Evolutionary conservation across 2,329 filamentous ascomycete genomes (phyloP).

Genomic region (Periconia sp.): DNA sequence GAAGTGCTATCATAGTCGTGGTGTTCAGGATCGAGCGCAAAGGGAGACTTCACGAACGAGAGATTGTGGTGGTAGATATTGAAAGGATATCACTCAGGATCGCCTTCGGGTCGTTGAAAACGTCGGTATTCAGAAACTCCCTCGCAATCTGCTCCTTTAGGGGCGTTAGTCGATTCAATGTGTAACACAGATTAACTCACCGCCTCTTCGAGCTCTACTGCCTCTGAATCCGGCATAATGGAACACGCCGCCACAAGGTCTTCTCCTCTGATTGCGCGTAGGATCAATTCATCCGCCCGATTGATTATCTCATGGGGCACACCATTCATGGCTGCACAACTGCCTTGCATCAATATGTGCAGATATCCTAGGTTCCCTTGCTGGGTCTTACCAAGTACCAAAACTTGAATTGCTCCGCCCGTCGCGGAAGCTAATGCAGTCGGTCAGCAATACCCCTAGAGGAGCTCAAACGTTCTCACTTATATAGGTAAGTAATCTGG

Average conservation of each 20-base stretch:
- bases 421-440: constrained; percentile 51
- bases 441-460: constrained; percentile 22
- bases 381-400: constrained; percentile 66
- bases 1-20: too few species aligned
- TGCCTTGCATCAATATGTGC: constrained; percentile 31
- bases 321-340: constrained; percentile 86
- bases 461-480: constrained; percentile 35
- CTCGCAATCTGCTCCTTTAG: constrained; percentile 50
- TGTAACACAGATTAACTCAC: constrained; percentile 46
- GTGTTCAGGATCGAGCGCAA: too few species aligned
- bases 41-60: constrained; percentile 10
- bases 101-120: constrained; percentile 40
- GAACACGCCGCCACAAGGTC: constrained; percentile 78
- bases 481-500: constrained; percentile 78
- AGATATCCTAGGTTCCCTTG: too few species aligned
- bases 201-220: constrained; percentile 70
- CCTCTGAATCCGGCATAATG: constrained; percentile 68
- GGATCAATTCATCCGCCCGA: constrained; percentile 75
- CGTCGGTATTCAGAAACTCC: constrained; percentile 49
- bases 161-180: constrained; percentile 12
- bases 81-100: constrained; percentile 47
- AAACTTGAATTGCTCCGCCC: constrained; percentile 83
- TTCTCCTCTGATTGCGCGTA: constrained; percentile 72
- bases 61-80: constrained; percentile 17
- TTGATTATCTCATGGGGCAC: constrained; percentile 74